Evolutionary conservation across 2,329 filamentous ascomycete species (phyloP).

Genomic region (Sporothrix inflata): DNA sequence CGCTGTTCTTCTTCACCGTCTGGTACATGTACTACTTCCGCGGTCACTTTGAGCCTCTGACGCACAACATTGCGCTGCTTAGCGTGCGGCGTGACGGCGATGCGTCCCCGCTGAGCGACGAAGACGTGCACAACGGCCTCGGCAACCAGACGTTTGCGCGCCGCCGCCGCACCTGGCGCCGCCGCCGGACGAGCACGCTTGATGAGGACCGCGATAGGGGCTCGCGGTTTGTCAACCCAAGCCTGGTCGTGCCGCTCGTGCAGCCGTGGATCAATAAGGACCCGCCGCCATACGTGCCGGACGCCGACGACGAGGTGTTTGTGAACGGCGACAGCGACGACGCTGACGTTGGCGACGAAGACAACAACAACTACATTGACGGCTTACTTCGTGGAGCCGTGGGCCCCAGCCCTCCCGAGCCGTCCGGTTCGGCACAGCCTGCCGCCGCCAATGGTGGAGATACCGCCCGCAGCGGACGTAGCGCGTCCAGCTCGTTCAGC

Average conservation of each 20-base stretch:
- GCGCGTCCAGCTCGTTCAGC: slow-evolving; percentile 50
- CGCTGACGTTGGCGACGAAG: slow-evolving; percentile 15
- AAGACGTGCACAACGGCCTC: slow-evolving; percentile 44
- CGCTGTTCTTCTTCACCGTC: slow-evolving; percentile 76
- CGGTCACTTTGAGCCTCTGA: slow-evolving; percentile 82
- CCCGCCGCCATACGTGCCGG: slow-evolving; percentile 47
- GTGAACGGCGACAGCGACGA: slow-evolving; percentile 12
- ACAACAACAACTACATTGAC: not conserved
- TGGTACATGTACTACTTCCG: slow-evolving; percentile 89
- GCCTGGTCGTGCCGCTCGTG: slow-evolving; percentile 68
- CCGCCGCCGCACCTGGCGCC: slow-evolving; percentile 31
- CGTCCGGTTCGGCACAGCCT: not conserved
- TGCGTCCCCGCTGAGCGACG: slow-evolving; percentile 49
- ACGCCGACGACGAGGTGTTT: slow-evolving; percentile 32
- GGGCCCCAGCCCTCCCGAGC: not conserved
- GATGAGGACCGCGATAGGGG: slow-evolving; percentile 75
- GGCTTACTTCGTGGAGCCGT: not conserved
- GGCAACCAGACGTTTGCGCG: slow-evolving; percentile 43
- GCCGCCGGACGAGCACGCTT: slow-evolving; percentile 64
- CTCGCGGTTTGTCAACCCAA: slow-evolving; percentile 75
- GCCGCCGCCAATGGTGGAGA: not conserved
- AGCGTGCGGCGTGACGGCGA: slow-evolving; percentile 72
- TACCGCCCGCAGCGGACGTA: slow-evolving; percentile 39
- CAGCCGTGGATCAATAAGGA: slow-evolving; percentile 70
- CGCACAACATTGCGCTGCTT: slow-evolving; percentile 86